Evolutionary conservation across 352 stramenopile species (phyloP).

Genomic region (Globisporangium cylindrosporum): DNA sequence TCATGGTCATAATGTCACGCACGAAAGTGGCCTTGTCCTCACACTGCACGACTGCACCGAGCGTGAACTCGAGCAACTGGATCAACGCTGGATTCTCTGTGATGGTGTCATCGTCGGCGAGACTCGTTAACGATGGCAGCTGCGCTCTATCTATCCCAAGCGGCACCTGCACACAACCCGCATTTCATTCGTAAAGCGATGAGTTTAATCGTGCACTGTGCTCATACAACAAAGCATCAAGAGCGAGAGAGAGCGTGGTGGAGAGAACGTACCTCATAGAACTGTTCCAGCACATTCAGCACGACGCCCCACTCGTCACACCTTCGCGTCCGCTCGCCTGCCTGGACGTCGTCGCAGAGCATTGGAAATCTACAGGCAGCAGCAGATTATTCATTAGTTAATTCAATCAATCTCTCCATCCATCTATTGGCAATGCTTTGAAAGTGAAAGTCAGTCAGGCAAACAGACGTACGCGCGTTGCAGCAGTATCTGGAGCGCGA

Average conservation of each 20-base stretch:
- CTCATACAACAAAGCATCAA: neutral
- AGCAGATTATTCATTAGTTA: neutral
- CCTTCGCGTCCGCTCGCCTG: neutral
- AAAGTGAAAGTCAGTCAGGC: neutral
- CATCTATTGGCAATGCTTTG: neutral
- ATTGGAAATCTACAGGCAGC: conserved; percentile 22
- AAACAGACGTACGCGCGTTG: conserved; percentile 14
- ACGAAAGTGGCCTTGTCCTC: conserved; percentile 54
- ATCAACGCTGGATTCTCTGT: conserved; percentile 12
- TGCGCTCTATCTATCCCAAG: conserved; percentile 19
- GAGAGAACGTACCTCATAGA: conserved; percentile 46
- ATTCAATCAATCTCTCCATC: neutral
- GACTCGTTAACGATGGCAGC: conserved; percentile 11
- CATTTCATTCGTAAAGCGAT: no score
- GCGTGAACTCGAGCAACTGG: conserved; percentile 36
- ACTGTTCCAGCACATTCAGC: conserved; percentile 32
- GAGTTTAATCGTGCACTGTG: neutral
- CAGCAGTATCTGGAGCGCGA: conserved; percentile 24
- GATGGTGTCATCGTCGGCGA: conserved; percentile 6
- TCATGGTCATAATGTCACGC: conserved; percentile 63
- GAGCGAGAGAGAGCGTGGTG: neutral
- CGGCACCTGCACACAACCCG: conserved; percentile 16
- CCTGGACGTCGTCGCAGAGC: conserved; percentile 22
- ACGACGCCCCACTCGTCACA: conserved; percentile 22
- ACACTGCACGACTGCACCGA: conserved; percentile 56